phyloP scores from a whole-genome alignment of 129 eudicot species.

The Tagetes erecta region DNA sequence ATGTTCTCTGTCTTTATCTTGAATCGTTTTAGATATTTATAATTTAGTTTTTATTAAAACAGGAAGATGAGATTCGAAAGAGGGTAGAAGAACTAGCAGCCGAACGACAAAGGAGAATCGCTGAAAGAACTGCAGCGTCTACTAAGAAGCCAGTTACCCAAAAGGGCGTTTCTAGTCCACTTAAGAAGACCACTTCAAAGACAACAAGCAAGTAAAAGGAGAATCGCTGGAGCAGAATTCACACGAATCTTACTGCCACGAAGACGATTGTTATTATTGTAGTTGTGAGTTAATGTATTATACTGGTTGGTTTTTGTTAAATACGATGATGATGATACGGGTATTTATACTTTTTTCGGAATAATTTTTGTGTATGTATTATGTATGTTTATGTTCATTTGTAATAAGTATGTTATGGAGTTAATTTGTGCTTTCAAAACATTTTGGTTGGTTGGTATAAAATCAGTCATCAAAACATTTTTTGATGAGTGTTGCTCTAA shows the following conservation, averaged over 20 bases:
- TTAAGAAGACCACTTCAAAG: conserved; percentile 31
- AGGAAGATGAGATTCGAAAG: conserved; percentile 91
- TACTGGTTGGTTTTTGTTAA: conserved; percentile 21
- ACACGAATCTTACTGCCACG: conserved; percentile 14
- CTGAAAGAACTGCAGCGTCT: conserved; percentile 77
- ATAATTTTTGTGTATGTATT: conserved; percentile 37
- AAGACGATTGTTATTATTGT: conserved; percentile 27
- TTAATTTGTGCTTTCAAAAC: neutral
- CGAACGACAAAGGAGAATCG: conserved; percentile 82
- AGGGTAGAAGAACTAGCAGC: conserved; percentile 66
- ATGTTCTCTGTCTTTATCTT: neutral
- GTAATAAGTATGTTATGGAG: conserved; percentile 27
- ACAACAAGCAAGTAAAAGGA: conserved; percentile 15
- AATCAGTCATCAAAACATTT: neutral
- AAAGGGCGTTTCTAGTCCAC: conserved; percentile 23
- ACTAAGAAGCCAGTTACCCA: conserved; percentile 25
- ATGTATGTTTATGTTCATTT: conserved; percentile 41
- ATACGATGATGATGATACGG: conserved; percentile 17
- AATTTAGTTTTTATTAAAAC: conserved; percentile 11
- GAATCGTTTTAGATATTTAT: neutral
- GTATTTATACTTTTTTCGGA: conserved; percentile 6
- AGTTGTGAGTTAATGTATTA: conserved; percentile 27
- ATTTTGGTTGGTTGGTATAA: neutral
- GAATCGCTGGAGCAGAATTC: conserved; percentile 6
- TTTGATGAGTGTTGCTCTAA: neutral